Evolutionary conservation across 805 yeast genomes (phyloP), one percentile per base, ranked within the genome.

Genomic region (Tetrapisispora arboricola): DNA sequence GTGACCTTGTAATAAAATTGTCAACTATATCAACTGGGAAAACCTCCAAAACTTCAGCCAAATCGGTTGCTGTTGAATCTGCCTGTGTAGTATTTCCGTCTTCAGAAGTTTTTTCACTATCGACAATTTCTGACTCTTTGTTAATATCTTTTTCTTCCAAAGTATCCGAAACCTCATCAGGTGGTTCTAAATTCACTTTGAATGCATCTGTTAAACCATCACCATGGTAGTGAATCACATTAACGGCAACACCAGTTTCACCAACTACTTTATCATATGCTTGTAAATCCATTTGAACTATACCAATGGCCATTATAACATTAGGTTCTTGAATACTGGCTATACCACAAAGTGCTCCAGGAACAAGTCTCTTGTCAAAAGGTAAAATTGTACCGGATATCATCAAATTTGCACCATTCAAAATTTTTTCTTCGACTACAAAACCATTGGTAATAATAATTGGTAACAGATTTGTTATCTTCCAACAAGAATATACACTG

Each of bases 391-490:
- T 60, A 2, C 94, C 94, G 3, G 87, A 83, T 26, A 81, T 65
- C 87, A 83, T 82, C 46, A 84, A 61, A 50, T 83, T 73, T 0
- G 97, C 96, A 11, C 96, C 96, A 43, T 75, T 75, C n/a, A 87
- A 62, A 11, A 76, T 44, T 19, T 55, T 49, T 18, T 60, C 74
- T 37, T 73, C 79, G 15, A 90, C 69, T 2, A 90, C 95, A 49
- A 71, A 75, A 11, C 74, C 73, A 55, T 84, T 87, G 0, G 96
- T 88, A 43, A 66, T 61, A 3, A 88, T 74, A 0, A 71, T 56
- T 0, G 95, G 95, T 18, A 86, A 49, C 11, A 85, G 41, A 44
- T 63, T 72, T 0, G 88, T 86, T 29, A 73, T 70, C 19, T 68
- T 67, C 92, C 95, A 84, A 31, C 80, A 58, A 0, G 85, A 76